Evolutionary conservation across 345 rosid species (phyloP).

Genomic region (Brassica cretica): DNA sequence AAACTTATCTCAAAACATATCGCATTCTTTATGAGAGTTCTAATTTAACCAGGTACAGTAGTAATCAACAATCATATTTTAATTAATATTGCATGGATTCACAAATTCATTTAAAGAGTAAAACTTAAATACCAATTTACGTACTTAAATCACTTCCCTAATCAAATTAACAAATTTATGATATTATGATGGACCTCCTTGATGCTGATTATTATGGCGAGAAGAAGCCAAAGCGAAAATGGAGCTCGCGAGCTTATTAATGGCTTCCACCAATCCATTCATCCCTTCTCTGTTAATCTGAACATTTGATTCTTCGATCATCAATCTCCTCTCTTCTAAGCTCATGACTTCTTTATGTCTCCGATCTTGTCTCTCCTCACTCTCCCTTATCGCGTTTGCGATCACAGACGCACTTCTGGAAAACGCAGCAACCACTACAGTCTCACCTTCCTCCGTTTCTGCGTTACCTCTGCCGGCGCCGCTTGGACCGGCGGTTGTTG

Average conservation of each 20-base stretch:
- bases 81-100: slow-evolving; percentile 25
- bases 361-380: slow-evolving; percentile 68
- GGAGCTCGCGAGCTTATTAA: slow-evolving; percentile 83
- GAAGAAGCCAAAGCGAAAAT: slow-evolving; percentile 67
- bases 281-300: slow-evolving; percentile 64
- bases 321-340: slow-evolving; percentile 64
- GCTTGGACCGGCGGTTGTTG: slow-evolving; percentile 31
- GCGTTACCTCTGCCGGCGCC: slow-evolving; percentile 6
- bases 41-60: not conserved
- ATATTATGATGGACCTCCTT: slow-evolving; percentile 35
- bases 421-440: slow-evolving; percentile 61
- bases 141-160: slow-evolving; percentile 39
- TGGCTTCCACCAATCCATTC: slow-evolving; percentile 71
- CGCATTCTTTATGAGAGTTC: not conserved
- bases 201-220: slow-evolving; percentile 38
- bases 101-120: slow-evolving; percentile 7
- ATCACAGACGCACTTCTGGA: slow-evolving; percentile 71
- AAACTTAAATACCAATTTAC: slow-evolving; percentile 25
- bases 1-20: not conserved
- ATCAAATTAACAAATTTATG: slow-evolving; percentile 4
- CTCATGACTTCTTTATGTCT: slow-evolving; percentile 67
- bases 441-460: slow-evolving; percentile 31
- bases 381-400: slow-evolving; percentile 72
- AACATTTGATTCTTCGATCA: slow-evolving; percentile 66
- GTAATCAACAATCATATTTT: slow-evolving; percentile 8